Conservation (phyloP, 108 stramenopile species). For the Aurantiochytrium sp. region DNA sequence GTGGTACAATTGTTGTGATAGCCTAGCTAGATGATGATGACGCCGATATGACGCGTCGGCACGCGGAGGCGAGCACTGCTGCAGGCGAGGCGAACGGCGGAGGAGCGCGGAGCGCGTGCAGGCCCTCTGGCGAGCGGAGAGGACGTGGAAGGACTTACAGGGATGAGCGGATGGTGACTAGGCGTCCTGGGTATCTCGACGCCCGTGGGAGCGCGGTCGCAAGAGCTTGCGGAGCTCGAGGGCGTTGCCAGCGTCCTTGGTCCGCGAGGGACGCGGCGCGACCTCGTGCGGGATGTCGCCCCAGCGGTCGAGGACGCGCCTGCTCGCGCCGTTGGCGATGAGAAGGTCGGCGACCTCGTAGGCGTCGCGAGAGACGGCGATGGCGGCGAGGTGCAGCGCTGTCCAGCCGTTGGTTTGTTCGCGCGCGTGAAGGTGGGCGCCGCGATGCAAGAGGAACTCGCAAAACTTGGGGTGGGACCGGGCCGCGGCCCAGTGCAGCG, state of each 20-base stretch:
- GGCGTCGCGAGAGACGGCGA: not conserved
- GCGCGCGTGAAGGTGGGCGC: not conserved
- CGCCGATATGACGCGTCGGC: too few species aligned
- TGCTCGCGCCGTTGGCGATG: not conserved
- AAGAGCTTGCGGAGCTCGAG: not conserved
- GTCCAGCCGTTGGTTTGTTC: slow-evolving; percentile 25
- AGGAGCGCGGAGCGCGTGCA: too few species aligned
- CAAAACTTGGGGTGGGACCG: not conserved
- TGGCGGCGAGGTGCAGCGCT: not conserved
- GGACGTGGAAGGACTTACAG: too few species aligned
- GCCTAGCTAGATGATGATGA: too few species aligned
- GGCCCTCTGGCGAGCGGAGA: too few species aligned
- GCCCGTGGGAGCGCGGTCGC: too few species aligned
- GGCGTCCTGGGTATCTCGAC: too few species aligned
- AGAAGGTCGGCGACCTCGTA: not conserved
- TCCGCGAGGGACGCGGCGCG: not conserved
- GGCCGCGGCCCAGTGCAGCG: not conserved
- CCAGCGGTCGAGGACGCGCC: not conserved
- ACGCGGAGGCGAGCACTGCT: too few species aligned
- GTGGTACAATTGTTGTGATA: too few species aligned
- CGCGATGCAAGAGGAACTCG: not conserved
- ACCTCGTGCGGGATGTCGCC: not conserved
- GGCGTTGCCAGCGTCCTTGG: not conserved
- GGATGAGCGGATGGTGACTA: too few species aligned
- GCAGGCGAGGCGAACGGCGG: too few species aligned